Evolutionary conservation across 2,329 filamentous ascomycete species (phyloP).

Genomic region (Aphanocladium album): DNA sequence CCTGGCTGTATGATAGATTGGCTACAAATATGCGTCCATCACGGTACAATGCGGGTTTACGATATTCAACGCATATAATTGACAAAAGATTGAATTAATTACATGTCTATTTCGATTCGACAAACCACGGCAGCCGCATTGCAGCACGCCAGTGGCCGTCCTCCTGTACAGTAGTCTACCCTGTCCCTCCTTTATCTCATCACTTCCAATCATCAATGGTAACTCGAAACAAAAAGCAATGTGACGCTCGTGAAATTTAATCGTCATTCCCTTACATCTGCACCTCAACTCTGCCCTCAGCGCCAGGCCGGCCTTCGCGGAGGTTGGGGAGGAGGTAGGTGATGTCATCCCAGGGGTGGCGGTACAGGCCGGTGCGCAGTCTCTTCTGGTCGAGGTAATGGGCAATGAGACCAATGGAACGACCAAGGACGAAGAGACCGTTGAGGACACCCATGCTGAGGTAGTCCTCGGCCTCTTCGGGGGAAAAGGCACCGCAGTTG

Average conservation of each 20-base stretch:
- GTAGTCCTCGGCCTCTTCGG: constrained; percentile 98
- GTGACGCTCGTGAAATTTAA: constrained; percentile 21
- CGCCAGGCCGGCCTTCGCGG: constrained; percentile 63
- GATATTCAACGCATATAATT: neutral
- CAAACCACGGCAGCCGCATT: neutral
- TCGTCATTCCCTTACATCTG: constrained; percentile 51
- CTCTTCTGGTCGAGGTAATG: constrained; percentile 99
- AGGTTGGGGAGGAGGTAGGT: constrained; percentile 88
- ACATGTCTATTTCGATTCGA: constrained; percentile 11
- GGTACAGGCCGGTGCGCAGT: constrained; percentile 95
- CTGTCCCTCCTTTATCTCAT: constrained; percentile 5
- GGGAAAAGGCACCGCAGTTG: constrained; percentile 94
- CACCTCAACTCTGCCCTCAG: constrained; percentile 86
- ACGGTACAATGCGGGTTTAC: no score
- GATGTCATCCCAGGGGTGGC: constrained; percentile 98
- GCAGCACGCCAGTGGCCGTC: neutral
- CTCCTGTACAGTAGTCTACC: constrained; percentile 11
- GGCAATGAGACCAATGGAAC: constrained; percentile 97
- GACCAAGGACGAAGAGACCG: constrained; percentile 96
- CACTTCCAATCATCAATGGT: constrained; percentile 6
- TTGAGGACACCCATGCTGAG: constrained; percentile 98
- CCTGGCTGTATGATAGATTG: no score
- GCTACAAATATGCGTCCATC: no score
- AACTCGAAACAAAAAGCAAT: constrained; percentile 21
- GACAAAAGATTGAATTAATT: constrained; percentile 10